phyloP scores from a whole-genome alignment of 1,284 basidiomycete species.

The Ceratobasidium papillatum region DNA sequence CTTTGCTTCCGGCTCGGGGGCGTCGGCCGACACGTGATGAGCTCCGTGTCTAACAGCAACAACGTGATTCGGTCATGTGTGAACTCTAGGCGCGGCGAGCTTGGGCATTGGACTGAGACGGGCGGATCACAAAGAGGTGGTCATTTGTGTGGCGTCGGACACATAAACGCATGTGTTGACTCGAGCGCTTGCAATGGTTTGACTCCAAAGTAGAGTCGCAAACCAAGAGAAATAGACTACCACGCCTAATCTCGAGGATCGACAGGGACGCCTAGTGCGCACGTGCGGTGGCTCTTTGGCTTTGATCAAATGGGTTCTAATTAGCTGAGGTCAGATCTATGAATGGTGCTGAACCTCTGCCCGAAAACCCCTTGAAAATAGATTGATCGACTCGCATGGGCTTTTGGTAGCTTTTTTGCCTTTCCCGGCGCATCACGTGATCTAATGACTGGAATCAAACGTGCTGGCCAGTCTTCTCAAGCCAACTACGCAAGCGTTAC shows the following conservation, averaged over 20 bases:
- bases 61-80: constrained; percentile 19
- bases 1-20: constrained; percentile 33
- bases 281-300: neutral
- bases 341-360: neutral
- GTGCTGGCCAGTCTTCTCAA: neutral
- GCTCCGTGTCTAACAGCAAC: neutral
- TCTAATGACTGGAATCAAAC: neutral
- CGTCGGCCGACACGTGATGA: constrained; percentile 32
- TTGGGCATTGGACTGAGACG: constrained; percentile 1
- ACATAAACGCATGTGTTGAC: too few relatives aligned
- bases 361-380: neutral
- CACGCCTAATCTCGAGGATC: neutral
- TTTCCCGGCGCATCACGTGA: neutral
- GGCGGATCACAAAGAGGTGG: constrained; percentile 32
- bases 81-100: neutral
- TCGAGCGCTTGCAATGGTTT: too few relatives aligned
- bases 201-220: too few relatives aligned
- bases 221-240: too few relatives aligned
- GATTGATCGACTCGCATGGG: neutral
- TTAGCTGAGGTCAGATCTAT: neutral
- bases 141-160: neutral
- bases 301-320: neutral
- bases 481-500: neutral
- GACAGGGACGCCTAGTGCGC: neutral
- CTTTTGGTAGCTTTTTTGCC: neutral